Evolutionary conservation across 495 filamentous ascomycete species (phyloP).

Genomic region (Penicillium paradoxum): DNA sequence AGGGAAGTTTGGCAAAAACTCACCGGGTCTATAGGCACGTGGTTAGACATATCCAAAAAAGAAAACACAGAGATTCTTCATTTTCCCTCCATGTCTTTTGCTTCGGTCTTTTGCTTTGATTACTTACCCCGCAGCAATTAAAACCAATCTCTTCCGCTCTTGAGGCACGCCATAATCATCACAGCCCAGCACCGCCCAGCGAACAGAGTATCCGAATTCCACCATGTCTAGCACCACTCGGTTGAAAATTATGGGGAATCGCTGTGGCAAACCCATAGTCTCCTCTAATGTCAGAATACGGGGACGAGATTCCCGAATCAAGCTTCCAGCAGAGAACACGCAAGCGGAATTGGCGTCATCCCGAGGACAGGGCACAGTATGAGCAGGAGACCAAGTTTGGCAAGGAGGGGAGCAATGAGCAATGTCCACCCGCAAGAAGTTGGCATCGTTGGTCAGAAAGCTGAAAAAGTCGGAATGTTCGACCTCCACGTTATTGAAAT

Average conservation of each 20-base stretch:
- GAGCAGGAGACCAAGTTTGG: slow-evolving; percentile 73
- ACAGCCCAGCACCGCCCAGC: slow-evolving; percentile 50
- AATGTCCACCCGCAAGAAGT: slow-evolving; percentile 55
- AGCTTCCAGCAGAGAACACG: slow-evolving; percentile 55
- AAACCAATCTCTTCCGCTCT: slow-evolving; percentile 58
- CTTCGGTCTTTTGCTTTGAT: neutral
- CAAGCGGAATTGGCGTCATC: slow-evolving; percentile 73
- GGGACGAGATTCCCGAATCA: slow-evolving; percentile 58
- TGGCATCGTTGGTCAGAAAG: slow-evolving; percentile 26
- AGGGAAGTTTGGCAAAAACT: slow-evolving; percentile 66
- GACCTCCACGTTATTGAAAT: slow-evolving; percentile 54
- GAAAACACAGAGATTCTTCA: neutral
- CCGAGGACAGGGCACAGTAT: slow-evolving; percentile 58
- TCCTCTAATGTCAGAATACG: slow-evolving; percentile 81
- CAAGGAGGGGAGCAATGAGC: slow-evolving; percentile 82
- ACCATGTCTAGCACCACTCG: slow-evolving; percentile 61
- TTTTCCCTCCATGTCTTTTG: too few relatives aligned
- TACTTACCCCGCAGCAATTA: slow-evolving; percentile 72
- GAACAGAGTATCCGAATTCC: slow-evolving; percentile 62
- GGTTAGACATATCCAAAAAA: slow-evolving; percentile 13
- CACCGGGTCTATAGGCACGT: slow-evolving; percentile 56
- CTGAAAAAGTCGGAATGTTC: slow-evolving; percentile 20
- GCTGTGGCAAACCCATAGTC: slow-evolving; percentile 59
- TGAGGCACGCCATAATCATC: slow-evolving; percentile 60
- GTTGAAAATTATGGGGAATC: slow-evolving; percentile 49